Conservation (phyloP, 2,329 filamentous ascomycete genomes). For the Myriosclerotinia scirpicola region DNA sequence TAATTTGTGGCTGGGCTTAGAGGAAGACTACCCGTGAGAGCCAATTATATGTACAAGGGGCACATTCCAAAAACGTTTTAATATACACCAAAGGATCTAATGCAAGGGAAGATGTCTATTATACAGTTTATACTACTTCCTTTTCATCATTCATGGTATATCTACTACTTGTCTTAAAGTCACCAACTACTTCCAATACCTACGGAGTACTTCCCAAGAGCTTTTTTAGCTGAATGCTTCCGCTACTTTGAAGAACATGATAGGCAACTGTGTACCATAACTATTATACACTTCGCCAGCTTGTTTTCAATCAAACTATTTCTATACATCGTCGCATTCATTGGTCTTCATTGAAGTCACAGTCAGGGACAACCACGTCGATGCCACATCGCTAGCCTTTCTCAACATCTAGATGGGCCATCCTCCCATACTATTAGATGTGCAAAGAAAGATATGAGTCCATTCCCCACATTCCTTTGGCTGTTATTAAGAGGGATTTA, state of each 20-base stretch:
- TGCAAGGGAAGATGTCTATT: not conserved
- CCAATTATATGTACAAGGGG: constrained; percentile 13
- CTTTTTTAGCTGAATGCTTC: constrained; percentile 1
- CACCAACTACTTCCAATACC: not conserved
- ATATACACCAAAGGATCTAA: constrained; percentile 1
- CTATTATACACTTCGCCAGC: constrained; percentile 1
- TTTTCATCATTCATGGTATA: not conserved
- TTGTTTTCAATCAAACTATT: not conserved
- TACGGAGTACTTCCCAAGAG: not conserved
- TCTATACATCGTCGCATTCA: not conserved
- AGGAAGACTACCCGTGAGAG: constrained; percentile 6
- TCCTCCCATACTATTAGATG: not conserved
- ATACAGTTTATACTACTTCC: not conserved
- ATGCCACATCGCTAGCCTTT: not conserved
- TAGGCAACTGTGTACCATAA: not conserved
- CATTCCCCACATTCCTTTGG: not conserved
- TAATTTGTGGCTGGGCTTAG: constrained; percentile 22
- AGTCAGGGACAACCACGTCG: constrained; percentile 1
- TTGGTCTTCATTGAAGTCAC: not conserved
- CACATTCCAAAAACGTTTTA: constrained; percentile 20
- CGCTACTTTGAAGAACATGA: not conserved
- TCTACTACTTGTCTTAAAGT: not conserved
- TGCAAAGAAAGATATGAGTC: not conserved
- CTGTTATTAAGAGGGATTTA: not conserved
- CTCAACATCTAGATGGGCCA: not conserved